Percentiles rank a stretch among this genome's conserved stretches.
Evolutionary conservation across 768 basidiomycete genomes (phyloP).

Genomic region (Lyophyllum atratum): DNA sequence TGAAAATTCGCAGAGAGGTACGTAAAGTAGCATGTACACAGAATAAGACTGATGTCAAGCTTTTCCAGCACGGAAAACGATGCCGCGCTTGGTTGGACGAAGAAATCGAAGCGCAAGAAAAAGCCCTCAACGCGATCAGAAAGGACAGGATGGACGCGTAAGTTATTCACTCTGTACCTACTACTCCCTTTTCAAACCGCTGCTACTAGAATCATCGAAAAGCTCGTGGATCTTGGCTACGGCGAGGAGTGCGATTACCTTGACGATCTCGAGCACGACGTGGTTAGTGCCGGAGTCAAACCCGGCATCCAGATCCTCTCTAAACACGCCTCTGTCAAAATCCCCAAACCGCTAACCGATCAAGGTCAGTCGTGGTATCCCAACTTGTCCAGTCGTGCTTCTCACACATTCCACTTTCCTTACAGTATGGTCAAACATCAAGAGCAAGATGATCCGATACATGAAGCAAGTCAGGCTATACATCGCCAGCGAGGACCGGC

Average conservation of each 20-base stretch:
- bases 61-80: constrained; percentile 3
- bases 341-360: constrained; percentile 18
- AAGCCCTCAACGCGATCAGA: constrained; percentile 15
- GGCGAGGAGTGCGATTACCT: constrained; percentile 11
- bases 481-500: constrained; percentile 20
- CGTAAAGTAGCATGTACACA: background rate
- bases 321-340: constrained; percentile 19
- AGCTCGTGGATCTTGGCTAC: constrained; percentile 17
- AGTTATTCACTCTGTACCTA: constrained; percentile 3
- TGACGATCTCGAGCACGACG: constrained; percentile 8
- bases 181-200: background rate
- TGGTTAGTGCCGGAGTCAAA: background rate
- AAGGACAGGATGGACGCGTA: constrained; percentile 10
- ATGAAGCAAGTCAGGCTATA: constrained; percentile 23
- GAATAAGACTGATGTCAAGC: background rate
- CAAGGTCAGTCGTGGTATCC: constrained; percentile 13
- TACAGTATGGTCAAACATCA: constrained; percentile 32
- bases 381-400: background rate
- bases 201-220: constrained; percentile 9
- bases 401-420: background rate
- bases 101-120: constrained; percentile 3
- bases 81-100: constrained; percentile 11
- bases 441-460: constrained; percentile 25
- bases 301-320: constrained; percentile 7
- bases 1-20: constrained; percentile 15